Evolutionary conservation across 106 monocot genomes (phyloP).

Genomic region (Cymbidium sinense): DNA sequence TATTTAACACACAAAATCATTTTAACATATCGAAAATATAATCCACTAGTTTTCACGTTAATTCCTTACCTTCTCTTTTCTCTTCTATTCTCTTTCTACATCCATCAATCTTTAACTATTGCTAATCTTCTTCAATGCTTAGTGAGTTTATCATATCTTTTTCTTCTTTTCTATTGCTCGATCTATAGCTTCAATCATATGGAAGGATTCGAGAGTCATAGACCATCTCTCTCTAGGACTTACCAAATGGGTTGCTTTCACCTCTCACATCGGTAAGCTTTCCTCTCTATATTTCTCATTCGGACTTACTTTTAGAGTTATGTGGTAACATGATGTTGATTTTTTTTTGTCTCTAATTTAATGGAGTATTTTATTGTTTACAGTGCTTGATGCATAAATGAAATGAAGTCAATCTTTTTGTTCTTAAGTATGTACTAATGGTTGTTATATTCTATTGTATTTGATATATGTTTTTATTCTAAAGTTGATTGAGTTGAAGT

Average conservation of each 20-base stretch:
- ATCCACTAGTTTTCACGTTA: too few species aligned
- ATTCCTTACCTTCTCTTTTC: too few species aligned
- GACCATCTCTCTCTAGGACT: slow-evolving; percentile 42
- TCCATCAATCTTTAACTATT: background rate
- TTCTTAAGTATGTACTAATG: background rate
- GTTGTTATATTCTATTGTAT: too few species aligned
- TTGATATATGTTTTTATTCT: too few species aligned
- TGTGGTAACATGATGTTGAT: background rate
- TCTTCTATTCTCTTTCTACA: background rate
- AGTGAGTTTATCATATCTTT: too few species aligned
- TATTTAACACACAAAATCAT: too few species aligned
- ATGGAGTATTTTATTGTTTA: background rate
- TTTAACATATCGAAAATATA: too few species aligned
- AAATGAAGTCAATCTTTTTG: background rate
- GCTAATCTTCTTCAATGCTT: background rate
- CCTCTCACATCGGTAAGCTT: slow-evolving; percentile 50
- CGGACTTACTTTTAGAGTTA: background rate
- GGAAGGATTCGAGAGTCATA: slow-evolving; percentile 12
- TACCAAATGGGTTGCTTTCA: slow-evolving; percentile 57
- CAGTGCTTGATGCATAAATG: background rate
- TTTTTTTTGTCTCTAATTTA: background rate
- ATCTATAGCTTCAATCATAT: background rate
- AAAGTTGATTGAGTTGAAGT: too few species aligned
- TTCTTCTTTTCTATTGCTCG: background rate
- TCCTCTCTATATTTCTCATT: background rate